phyloP scores from a whole-genome alignment of 176 grass and related monocot species.

The Aegilops tauschii region DNA sequence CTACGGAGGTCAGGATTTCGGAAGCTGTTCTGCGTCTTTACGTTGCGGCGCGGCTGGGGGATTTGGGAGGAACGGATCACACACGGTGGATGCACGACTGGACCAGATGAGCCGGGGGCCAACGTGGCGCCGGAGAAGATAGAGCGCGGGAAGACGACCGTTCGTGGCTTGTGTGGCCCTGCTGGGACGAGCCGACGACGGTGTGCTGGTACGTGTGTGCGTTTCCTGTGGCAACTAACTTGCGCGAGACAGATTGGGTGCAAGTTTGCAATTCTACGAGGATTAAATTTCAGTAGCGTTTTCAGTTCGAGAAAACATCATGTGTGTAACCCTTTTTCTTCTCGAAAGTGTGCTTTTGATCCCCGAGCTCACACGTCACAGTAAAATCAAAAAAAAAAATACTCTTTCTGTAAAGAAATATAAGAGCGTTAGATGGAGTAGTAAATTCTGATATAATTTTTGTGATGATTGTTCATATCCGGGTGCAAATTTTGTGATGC shows the following conservation, averaged over 20 bases:
- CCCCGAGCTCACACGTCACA: too few relatives aligned
- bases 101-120: slow-evolving; percentile 37
- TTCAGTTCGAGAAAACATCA: too few relatives aligned
- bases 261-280: too few relatives aligned
- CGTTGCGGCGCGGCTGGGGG: neutral
- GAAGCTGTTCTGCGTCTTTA: neutral
- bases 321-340: too few relatives aligned
- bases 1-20: neutral
- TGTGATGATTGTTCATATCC: too few relatives aligned
- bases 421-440: too few relatives aligned
- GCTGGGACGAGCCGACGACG: neutral
- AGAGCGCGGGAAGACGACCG: slow-evolving; percentile 27
- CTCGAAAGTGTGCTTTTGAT: too few relatives aligned
- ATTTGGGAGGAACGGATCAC: slow-evolving; percentile 27
- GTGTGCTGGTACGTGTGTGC: neutral
- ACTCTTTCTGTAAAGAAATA: too few relatives aligned
- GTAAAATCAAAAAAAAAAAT: too few relatives aligned
- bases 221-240: neutral
- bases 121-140: slow-evolving; percentile 53
- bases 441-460: too few relatives aligned
- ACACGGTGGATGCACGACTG: slow-evolving; percentile 17
- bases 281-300: too few relatives aligned
- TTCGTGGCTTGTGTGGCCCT: slow-evolving; percentile 45
- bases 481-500: too few relatives aligned
- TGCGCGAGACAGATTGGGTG: neutral